phyloP scores from a whole-genome alignment of 805 yeast genomes.

The Zygoascus tannicola region DNA sequence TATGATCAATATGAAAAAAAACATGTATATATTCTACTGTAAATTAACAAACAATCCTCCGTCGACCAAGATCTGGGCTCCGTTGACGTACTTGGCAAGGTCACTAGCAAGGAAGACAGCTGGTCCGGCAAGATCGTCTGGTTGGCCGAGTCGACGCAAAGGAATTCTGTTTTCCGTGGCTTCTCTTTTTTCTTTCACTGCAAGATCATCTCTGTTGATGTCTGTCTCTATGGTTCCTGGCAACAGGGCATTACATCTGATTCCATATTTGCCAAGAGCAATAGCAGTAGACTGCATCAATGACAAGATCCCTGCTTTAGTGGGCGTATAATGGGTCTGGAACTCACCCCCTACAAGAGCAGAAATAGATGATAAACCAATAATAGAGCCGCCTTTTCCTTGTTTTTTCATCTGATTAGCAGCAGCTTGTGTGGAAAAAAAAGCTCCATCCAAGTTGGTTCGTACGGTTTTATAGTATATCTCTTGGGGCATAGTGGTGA shows the following conservation, averaged over 20 bases:
- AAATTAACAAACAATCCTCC: slow-evolving; percentile 42
- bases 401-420: slow-evolving; percentile 51
- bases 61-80: slow-evolving; percentile 70
- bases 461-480: slow-evolving; percentile 51
- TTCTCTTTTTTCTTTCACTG: slow-evolving; percentile 35
- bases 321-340: slow-evolving; percentile 25
- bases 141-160: slow-evolving; percentile 73
- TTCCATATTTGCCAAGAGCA: slow-evolving; percentile 55
- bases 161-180: slow-evolving; percentile 53
- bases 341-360: slow-evolving; percentile 34
- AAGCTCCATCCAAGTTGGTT: slow-evolving; percentile 55
- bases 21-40: no score
- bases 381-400: slow-evolving; percentile 42
- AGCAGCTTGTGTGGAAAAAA: slow-evolving; percentile 53
- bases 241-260: slow-evolving; percentile 58
- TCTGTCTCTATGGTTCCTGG: slow-evolving; percentile 78
- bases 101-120: slow-evolving; percentile 63
- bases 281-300: slow-evolving; percentile 53
- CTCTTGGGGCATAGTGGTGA: slow-evolving; percentile 46
- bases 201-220: slow-evolving; percentile 35
- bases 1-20: no score
- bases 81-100: slow-evolving; percentile 71
- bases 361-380: slow-evolving; percentile 57
- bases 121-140: slow-evolving; percentile 70
- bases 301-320: slow-evolving; percentile 59